Percentiles rank a stretch among this genome's conserved stretches.
phyloP scores from a whole-genome alignment of 2,329 filamentous ascomycete species.

The Macrophomina tecta region DNA sequence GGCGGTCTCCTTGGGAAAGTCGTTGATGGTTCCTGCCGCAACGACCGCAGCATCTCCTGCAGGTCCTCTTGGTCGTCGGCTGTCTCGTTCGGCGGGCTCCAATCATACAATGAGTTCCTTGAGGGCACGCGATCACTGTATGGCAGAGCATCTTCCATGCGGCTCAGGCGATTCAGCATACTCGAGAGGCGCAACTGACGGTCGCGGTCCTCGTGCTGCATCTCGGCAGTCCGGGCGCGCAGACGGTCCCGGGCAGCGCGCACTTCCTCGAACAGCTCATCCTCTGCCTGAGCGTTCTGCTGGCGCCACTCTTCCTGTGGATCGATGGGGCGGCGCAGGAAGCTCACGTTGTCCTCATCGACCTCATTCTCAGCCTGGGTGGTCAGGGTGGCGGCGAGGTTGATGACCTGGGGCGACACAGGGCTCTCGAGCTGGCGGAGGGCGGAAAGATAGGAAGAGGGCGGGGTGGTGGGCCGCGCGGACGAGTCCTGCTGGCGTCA shows the following conservation, averaged over 20 bases:
- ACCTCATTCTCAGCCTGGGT: conserved; percentile 53
- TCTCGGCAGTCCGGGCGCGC: conserved; percentile 32
- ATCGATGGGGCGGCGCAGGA: conserved; percentile 53
- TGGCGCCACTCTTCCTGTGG: conserved; percentile 43
- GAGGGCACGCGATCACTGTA: conserved; percentile 62
- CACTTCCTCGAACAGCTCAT: conserved; percentile 28
- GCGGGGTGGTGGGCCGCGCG: conserved; percentile 35
- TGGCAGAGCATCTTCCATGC: conserved; percentile 52
- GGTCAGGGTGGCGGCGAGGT: conserved; percentile 58
- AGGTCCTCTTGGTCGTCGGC: conserved; percentile 46
- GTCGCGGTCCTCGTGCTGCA: conserved; percentile 46
- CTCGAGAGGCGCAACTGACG: conserved; percentile 50
- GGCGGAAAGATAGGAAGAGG: conserved; percentile 53
- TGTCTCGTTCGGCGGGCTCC: conserved; percentile 57
- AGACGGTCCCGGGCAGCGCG: conserved; percentile 30
- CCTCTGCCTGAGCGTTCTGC: conserved; percentile 34
- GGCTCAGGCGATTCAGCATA: conserved; percentile 53
- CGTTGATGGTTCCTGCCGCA: conserved; percentile 47
- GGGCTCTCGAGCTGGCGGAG: conserved; percentile 56
- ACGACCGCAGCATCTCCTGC: conserved; percentile 48
- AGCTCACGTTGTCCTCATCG: conserved; percentile 57
- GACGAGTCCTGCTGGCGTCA: conserved; percentile 19
- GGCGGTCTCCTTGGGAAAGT: conserved; percentile 46
- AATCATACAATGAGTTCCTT: conserved; percentile 64
- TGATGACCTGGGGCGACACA: conserved; percentile 48